These are phyloP conservation scores for Rhododendron griersonianum DNA, from an alignment of 148 eudicot species.

Conservation along the genomic window DNA sequence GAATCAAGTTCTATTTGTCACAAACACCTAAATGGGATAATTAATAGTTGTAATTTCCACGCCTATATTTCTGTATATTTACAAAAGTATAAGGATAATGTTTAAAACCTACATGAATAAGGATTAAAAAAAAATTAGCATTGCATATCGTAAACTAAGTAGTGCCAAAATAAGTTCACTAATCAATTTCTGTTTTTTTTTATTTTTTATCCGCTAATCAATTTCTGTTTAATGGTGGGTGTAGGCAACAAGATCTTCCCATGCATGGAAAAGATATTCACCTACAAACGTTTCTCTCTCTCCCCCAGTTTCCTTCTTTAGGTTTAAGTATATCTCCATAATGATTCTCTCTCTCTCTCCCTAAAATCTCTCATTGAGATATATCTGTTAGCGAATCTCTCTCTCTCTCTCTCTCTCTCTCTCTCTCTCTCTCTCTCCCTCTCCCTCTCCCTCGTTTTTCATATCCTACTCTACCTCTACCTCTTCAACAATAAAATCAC, in stretches of 20 bases:
- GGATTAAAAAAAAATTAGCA: not conserved
- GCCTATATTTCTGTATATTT: no score
- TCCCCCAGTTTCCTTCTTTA: not conserved
- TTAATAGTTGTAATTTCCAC: no score
- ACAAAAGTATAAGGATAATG: no score
- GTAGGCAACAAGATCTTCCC: not conserved
- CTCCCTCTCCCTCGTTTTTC: no score
- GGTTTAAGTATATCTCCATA: not conserved
- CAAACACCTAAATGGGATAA: no score
- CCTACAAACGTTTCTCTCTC: not conserved
- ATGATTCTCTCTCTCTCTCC: not conserved
- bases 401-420: not conserved
- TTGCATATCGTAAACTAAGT: no score
- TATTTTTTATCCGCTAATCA: not conserved
- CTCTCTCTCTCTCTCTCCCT: no score
- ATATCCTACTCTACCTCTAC: not conserved
- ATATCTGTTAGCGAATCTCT: not conserved
- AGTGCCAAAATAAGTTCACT: not conserved
- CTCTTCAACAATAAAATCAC: not conserved
- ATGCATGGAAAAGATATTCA: not conserved
- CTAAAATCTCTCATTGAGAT: not conserved
- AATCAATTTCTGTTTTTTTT: not conserved
- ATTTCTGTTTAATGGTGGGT: not conserved
- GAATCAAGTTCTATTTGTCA: not conserved
- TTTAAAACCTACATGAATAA: no score